A percentile compares a stretch with the other conserved stretches of the same genome.
phyloP scores from a whole-genome alignment of 306 rosid genomes.

The Inga oerstediana region DNA sequence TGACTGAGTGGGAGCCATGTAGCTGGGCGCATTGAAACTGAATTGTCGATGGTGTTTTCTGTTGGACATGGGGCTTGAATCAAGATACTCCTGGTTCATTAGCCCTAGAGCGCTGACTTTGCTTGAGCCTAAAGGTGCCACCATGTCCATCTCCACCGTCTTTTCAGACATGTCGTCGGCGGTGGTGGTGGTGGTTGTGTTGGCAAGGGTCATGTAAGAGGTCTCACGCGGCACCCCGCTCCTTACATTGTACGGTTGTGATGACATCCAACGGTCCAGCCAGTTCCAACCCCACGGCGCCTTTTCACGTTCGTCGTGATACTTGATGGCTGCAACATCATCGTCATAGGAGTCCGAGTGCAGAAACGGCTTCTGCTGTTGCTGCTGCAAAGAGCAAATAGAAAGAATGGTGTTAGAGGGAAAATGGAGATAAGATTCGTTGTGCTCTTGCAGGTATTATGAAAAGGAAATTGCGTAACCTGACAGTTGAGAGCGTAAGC shows the following conservation, averaged over 20 bases:
- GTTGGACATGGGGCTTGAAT: slow-evolving; percentile 28
- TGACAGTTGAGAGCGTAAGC: slow-evolving; percentile 76
- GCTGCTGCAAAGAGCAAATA: slow-evolving; percentile 33
- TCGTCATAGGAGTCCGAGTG: slow-evolving; percentile 13
- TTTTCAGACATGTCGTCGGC: slow-evolving; percentile 73
- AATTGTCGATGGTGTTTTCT: slow-evolving; percentile 32
- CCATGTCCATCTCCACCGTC: slow-evolving; percentile 75
- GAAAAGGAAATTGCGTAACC: slow-evolving; percentile 37
- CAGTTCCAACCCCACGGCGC: slow-evolving; percentile 89
- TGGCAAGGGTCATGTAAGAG: slow-evolving; percentile 44
- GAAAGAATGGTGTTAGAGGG: not conserved
- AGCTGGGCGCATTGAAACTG: slow-evolving; percentile 51
- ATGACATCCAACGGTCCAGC: slow-evolving; percentile 89
- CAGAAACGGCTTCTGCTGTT: slow-evolving; percentile 39
- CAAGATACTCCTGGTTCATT: slow-evolving; percentile 36
- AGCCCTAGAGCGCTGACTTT: slow-evolving; percentile 27
- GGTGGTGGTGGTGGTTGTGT: slow-evolving; percentile 48
- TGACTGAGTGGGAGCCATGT: slow-evolving; percentile 89
- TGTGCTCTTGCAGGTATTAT: not conserved
- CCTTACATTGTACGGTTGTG: slow-evolving; percentile 53
- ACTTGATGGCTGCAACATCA: slow-evolving; percentile 24
- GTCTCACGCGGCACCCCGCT: slow-evolving; percentile 39
- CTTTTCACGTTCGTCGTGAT: slow-evolving; percentile 45
- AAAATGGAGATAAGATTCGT: not conserved
- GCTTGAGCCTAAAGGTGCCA: slow-evolving; percentile 36